A percentile compares a stretch with the other conserved stretches of the same genome.
These are phyloP conservation scores for Craspedostauros australis DNA, from an alignment of 108 stramenopile species.

Conservation along the genomic window DNA sequence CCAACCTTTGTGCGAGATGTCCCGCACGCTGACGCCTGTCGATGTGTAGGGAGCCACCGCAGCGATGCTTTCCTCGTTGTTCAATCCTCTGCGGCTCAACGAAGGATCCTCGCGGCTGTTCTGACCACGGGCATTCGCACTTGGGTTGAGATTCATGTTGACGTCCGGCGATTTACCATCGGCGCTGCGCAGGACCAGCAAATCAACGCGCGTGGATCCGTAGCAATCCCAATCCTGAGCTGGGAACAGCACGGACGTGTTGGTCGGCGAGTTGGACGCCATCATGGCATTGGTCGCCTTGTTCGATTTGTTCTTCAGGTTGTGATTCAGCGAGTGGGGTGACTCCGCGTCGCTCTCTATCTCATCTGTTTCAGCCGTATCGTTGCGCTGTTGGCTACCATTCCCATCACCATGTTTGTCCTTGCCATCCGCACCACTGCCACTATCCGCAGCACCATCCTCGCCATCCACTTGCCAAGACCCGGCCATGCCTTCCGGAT, in stretches of 20 bases:
- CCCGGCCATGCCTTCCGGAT: not conserved
- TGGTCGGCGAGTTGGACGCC: too few species aligned
- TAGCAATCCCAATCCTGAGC: slow-evolving; percentile 35
- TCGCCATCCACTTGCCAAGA: not conserved
- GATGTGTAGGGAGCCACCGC: slow-evolving; percentile 21
- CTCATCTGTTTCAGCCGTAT: not conserved
- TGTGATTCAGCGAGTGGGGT: not conserved
- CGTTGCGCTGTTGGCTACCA: not conserved
- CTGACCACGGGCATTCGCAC: too few species aligned
- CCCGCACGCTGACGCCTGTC: slow-evolving; percentile 26
- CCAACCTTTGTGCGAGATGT: slow-evolving; percentile 8
- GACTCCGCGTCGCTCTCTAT: not conserved
- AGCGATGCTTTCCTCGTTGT: slow-evolving; percentile 22
- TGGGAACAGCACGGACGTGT: too few species aligned
- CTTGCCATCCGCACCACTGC: slow-evolving; percentile 11
- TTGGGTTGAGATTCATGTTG: too few species aligned
- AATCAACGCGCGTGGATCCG: slow-evolving; percentile 44
- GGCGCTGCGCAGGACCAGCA: slow-evolving; percentile 31
- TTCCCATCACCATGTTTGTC: not conserved
- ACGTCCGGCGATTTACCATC: too few species aligned
- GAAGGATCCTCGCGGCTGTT: slow-evolving; percentile 10
- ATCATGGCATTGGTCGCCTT: too few species aligned
- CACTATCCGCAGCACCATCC: not conserved
- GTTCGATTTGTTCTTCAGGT: slow-evolving; percentile 1
- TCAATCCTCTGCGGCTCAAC: too few species aligned